Base-by-base conservation (phyloP, 192 early-diverging fungal species). In the Endogone sp. region DNA sequence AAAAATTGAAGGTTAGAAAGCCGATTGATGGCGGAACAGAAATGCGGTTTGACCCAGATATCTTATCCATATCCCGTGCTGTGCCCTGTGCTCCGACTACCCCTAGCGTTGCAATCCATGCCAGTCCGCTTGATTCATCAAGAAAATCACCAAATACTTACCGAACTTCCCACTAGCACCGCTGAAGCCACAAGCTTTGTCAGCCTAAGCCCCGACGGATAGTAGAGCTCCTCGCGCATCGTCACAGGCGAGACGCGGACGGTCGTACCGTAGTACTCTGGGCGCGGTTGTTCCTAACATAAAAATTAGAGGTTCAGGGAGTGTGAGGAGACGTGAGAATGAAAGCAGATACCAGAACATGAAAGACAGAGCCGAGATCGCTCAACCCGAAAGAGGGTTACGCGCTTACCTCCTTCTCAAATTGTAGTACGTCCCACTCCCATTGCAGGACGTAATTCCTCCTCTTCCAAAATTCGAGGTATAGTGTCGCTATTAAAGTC, bases 391-490 rank as follows among this genome's bases (percentile, higher is more conserved):
- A 49, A 49, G 37, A 49, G 16, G 6, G 16, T 49, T 49, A 11
- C 37, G 6, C 16, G 9, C 37, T 49, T 16, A 49, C 37, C 37
- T 49, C 37, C 27, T 67, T 69, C 57, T 88, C 72, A 66, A 81
- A 80, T 26, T 85, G 80, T 4, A 67, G 9, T 2, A 85, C 75
- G 58, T 89, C 83, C 90, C 90, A 91, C 21, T 75, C 65, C 54
- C 76, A 87, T 4, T 75, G 71, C 61, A 90, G 60, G n/a, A 65
- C 56, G 26, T 69, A 70, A 30, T 79, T 83, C 68, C 75, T 70
- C 23, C 88, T 77, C 62, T 85, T 85, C 90, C 90, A 90, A 62
- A 74, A 84, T 62, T 89, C 83, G 29, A 91, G 66, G 73, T 83
- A 89, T 16, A 83, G 64, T 2, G 82, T 68, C 2, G 80, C 73